Evolutionary conservation across 805 yeast species (phyloP), one percentile per base, ranked within the genome.

Genomic region (Helenozyma rhizophorensis): DNA sequence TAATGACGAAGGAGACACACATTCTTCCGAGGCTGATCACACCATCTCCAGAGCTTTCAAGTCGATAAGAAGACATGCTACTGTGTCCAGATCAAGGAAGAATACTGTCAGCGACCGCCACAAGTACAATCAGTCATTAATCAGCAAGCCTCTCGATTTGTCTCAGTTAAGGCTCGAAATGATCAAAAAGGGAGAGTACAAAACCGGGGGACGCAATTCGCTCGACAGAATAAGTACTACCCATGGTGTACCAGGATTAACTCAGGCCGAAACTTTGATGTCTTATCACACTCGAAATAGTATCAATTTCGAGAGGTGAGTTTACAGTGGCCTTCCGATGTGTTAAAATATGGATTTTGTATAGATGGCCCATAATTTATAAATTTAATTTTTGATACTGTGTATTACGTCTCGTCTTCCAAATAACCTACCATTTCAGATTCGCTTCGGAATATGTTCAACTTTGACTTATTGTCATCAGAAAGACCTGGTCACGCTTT

Each of bases 221-320:
- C 52, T 70, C 30, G 62, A 62, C 14, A 53, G 73, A 42, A 56
- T 70, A 21, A 48, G 56, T 26, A 65, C 76, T 4, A 60, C 72
- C 4, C 75, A 69, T 36, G 70, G 67, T 17, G 50, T 71, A 25
- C 74, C 74, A 0, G 77, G 77, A 8, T 56, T 71, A 32, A 63
- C 72, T 2, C 70, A 67, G 35, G 76, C 76, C 6, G 74, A 68
- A 45, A 64, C 70, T 4, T 56, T 71, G 30, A 48, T 71, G 31
- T 59, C 68, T 9, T 64, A 62, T 36, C 72, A 67, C 39, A 58
- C 67, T 6, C 50, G 72, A 40, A 60, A 57, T 33, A 63, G 70
- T 42, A 56, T 62, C 25, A 53, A 56, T 38, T 49, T 62, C 24
- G 57, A 54, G 21, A 35, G 44, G 14, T 45, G 15, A 36, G 6